Conservation (phyloP, 2,329 filamentous ascomycete genomes). For the Geosmithia flava region DNA sequence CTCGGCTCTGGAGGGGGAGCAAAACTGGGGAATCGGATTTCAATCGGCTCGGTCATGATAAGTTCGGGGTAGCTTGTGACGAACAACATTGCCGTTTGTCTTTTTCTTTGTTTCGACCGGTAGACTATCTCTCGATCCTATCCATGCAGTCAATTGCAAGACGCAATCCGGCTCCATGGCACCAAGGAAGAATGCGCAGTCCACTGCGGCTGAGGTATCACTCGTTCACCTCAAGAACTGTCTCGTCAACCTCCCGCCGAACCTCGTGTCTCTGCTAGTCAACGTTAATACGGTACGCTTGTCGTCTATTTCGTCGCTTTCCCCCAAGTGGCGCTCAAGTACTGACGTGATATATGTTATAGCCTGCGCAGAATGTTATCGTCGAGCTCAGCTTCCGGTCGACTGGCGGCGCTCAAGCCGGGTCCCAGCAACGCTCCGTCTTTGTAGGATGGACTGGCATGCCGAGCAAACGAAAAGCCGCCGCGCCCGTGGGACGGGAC, state of each 20-base stretch:
- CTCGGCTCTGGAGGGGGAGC: not conserved
- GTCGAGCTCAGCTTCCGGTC: constrained; percentile 72
- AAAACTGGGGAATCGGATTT: not conserved
- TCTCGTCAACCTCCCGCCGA: constrained; percentile 80
- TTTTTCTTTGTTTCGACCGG: not conserved
- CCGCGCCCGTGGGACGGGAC: constrained; percentile 61
- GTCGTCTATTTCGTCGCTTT: not conserved
- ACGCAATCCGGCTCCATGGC: constrained; percentile 21
- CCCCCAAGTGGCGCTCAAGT: not conserved
- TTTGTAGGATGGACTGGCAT: constrained; percentile 97
- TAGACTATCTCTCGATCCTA: not conserved
- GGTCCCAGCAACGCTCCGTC: constrained; percentile 51
- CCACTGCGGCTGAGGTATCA: constrained; percentile 70
- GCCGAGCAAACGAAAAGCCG: constrained; percentile 77
- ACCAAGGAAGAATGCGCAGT: constrained; percentile 41
- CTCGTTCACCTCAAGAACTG: constrained; percentile 87
- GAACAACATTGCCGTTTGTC: not conserved
- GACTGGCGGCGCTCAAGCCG: constrained; percentile 26
- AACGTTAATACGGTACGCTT: constrained; percentile 75
- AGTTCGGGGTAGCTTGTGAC: not conserved
- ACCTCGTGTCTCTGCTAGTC: constrained; percentile 71
- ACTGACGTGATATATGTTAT: not conserved
- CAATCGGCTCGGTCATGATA: not conserved
- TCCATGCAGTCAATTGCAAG: not conserved
- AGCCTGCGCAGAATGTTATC: constrained; percentile 92